These are phyloP conservation scores for Colletotrichum sp. DNA, from an alignment of 2,329 filamentous ascomycete genomes.

Conservation along the genomic window DNA sequence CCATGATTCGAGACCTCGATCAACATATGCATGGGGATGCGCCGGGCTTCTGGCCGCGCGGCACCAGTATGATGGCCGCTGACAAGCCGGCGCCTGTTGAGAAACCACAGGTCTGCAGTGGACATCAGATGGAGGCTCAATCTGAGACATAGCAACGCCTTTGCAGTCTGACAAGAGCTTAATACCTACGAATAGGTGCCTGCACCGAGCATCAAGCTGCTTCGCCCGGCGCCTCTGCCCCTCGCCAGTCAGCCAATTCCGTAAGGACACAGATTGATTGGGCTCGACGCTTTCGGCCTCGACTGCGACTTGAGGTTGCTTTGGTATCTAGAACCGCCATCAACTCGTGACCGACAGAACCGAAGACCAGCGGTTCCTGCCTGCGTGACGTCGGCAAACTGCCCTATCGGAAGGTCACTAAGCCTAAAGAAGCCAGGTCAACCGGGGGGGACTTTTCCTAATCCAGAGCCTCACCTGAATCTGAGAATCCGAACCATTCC, in stretches of 20 bases:
- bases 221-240: neutral
- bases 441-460: slow-evolving; percentile 8
- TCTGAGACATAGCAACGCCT: neutral
- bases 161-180: neutral
- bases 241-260: neutral
- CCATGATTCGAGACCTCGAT: neutral
- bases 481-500: slow-evolving; percentile 23
- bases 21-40: neutral
- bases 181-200: neutral
- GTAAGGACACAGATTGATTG: neutral
- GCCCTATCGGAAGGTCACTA: slow-evolving; percentile 1
- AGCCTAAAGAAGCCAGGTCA: slow-evolving; percentile 1
- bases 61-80: neutral
- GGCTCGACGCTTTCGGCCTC: neutral
- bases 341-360: neutral
- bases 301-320: neutral
- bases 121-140: neutral
- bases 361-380: neutral
- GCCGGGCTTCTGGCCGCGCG: slow-evolving; percentile 9
- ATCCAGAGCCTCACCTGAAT: slow-evolving; percentile 26
- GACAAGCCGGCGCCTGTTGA: neutral
- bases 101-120: neutral
- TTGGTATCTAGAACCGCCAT: neutral
- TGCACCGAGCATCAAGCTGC: neutral
- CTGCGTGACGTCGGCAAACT: neutral